Conservation (phyloP, 192 early-diverging fungal genomes). For the Backusella australiensis region DNA sequence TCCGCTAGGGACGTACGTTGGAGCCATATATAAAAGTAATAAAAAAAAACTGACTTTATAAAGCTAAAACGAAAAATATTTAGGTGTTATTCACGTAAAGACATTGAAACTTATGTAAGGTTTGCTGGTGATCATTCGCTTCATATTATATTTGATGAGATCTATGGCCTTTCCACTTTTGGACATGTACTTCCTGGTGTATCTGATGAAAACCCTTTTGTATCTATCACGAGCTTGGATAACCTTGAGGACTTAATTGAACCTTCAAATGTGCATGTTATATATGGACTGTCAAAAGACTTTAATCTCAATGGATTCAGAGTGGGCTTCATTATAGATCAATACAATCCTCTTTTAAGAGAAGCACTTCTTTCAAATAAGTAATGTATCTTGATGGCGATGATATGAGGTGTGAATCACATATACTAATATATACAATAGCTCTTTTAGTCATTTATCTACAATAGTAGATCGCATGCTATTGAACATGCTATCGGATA, state of each 20-base stretch:
- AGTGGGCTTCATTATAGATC: constrained; percentile 61
- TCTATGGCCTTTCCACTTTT: constrained; percentile 73
- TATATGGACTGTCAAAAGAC: constrained; percentile 85
- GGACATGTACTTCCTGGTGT: constrained; percentile 19
- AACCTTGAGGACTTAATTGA: constrained; percentile 49
- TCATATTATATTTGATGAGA: constrained; percentile 78
- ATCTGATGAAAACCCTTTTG: constrained; percentile 50
- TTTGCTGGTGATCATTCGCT: constrained; percentile 65
- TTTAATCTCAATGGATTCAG: constrained; percentile 78
- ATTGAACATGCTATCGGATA: constrained; percentile 54
- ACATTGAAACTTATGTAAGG: constrained; percentile 51
- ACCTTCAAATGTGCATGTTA: constrained; percentile 59
- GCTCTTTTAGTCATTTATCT: constrained; percentile 61
- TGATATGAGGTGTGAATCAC: neutral
- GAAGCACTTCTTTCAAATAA: constrained; percentile 35
- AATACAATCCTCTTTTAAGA: constrained; percentile 53
- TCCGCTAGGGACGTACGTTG: constrained; percentile 58
- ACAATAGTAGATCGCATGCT: constrained; percentile 57
- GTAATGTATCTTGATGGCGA: constrained; percentile 17
- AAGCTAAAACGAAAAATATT: neutral
- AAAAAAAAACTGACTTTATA: constrained; percentile 4
- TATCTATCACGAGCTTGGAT: constrained; percentile 51
- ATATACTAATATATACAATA: constrained; percentile 8
- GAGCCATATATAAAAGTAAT: neutral
- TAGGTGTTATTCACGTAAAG: constrained; percentile 48